phyloP scores from a whole-genome alignment of 106 monocot species.

The Dendrobium officinale region DNA sequence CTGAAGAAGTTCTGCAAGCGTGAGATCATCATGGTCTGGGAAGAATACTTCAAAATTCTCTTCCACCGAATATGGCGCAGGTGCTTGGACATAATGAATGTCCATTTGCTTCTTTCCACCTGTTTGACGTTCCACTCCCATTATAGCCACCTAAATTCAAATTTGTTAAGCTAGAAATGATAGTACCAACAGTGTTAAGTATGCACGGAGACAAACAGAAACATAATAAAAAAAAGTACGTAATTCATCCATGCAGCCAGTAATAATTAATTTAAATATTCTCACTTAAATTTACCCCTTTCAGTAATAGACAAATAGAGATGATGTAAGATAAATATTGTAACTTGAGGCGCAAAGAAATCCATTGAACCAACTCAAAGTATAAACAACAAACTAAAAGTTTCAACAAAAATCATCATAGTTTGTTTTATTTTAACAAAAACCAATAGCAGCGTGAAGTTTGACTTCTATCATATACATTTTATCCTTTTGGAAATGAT shows the following conservation, averaged over 20 bases:
- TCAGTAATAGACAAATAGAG: neutral
- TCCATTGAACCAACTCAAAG: neutral
- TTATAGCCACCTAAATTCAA: constrained; percentile 7
- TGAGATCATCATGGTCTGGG: constrained; percentile 25
- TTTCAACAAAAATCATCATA: neutral
- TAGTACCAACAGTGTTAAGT: neutral
- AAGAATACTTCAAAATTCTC: constrained; percentile 52
- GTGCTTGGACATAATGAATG: constrained; percentile 32
- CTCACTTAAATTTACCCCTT: neutral
- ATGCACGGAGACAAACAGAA: neutral
- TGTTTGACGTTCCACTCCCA: constrained; percentile 20
- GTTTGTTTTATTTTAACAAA: neutral
- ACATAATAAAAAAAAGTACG: neutral
- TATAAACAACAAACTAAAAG: neutral
- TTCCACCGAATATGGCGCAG: constrained; percentile 35
- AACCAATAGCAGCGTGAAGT: neutral
- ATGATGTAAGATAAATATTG: neutral
- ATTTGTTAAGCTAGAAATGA: neutral
- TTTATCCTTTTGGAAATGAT: neutral
- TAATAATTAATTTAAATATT: neutral
- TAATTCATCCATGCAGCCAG: neutral
- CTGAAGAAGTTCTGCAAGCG: constrained; percentile 47
- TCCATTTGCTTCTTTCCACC: constrained; percentile 32
- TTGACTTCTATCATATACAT: neutral
- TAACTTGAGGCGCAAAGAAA: neutral